Conservation (phyloP, 2,329 filamentous ascomycete genomes). For the Cryphonectria parasitica region DNA sequence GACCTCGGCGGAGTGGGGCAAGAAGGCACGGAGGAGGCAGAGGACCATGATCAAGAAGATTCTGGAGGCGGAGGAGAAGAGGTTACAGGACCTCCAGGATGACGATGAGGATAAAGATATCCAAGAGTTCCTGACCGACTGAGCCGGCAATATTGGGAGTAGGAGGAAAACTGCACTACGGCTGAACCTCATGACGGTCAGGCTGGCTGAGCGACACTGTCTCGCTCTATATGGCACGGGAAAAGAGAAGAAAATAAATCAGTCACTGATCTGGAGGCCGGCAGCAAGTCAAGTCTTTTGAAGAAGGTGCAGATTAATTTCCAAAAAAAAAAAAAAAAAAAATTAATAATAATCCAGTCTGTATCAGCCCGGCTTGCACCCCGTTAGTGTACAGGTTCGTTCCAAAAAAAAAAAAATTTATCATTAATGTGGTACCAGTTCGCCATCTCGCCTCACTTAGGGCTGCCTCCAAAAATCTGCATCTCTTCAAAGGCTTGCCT, state of each 20-base stretch:
- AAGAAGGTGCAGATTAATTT: neutral
- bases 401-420: neutral
- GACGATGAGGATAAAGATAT: slow-evolving; percentile 77
- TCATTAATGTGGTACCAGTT: no score
- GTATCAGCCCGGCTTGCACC: neutral
- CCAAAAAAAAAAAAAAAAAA: neutral
- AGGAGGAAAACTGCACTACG: neutral
- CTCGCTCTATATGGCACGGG: neutral
- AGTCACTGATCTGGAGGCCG: neutral
- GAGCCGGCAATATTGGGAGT: slow-evolving; percentile 25
- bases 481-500: no score
- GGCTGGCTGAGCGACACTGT: no score
- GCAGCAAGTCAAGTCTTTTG: neutral
- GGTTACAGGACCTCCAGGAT: slow-evolving; percentile 57
- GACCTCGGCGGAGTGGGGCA: slow-evolving; percentile 66
- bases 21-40: slow-evolving; percentile 71
- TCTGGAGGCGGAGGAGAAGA: slow-evolving; percentile 65
- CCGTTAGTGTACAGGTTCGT: neutral
- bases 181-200: neutral
- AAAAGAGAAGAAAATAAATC: no score
- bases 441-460: neutral
- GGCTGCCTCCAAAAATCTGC: no score
- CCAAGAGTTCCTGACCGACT: slow-evolving; percentile 68
- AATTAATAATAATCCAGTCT: neutral
- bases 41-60: slow-evolving; percentile 68